Conservation (phyloP, 2,329 filamentous ascomycete species). For the Diaporthe eres region DNA sequence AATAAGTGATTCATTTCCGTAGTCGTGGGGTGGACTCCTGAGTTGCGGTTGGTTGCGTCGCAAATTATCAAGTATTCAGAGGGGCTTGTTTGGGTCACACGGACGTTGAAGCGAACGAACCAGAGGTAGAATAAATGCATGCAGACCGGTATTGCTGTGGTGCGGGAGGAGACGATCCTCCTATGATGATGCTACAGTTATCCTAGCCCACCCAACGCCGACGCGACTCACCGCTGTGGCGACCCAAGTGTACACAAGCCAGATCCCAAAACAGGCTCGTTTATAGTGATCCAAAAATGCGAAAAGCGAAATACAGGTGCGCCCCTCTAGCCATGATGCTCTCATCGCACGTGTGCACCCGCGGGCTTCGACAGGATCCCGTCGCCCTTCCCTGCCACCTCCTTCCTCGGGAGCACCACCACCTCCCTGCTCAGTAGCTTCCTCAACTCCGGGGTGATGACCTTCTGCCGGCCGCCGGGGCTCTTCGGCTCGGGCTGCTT, state of each 20-base stretch:
- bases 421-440: constrained; percentile 65
- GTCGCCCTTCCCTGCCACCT: constrained; percentile 47
- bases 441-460: constrained; percentile 71
- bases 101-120: neutral
- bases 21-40: neutral
- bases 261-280: neutral
- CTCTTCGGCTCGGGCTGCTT: constrained; percentile 43
- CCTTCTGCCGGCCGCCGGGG: constrained; percentile 52
- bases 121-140: neutral
- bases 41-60: neutral
- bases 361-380: constrained; percentile 42
- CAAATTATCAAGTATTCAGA: neutral
- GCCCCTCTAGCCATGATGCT: neutral
- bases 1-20: neutral
- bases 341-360: neutral
- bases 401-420: constrained; percentile 56
- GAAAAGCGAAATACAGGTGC: neutral
- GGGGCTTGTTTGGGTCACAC: neutral
- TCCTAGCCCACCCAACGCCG: constrained; percentile 1
- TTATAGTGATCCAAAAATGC: neutral
- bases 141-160: neutral
- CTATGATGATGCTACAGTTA: constrained; percentile 1
- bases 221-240: constrained; percentile 15
- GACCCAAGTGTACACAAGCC: constrained; percentile 12
- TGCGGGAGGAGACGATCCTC: neutral